Evolutionary conservation across 192 early-diverging fungal genomes (phyloP).

Genomic region (Mortierella antarctica): DNA sequence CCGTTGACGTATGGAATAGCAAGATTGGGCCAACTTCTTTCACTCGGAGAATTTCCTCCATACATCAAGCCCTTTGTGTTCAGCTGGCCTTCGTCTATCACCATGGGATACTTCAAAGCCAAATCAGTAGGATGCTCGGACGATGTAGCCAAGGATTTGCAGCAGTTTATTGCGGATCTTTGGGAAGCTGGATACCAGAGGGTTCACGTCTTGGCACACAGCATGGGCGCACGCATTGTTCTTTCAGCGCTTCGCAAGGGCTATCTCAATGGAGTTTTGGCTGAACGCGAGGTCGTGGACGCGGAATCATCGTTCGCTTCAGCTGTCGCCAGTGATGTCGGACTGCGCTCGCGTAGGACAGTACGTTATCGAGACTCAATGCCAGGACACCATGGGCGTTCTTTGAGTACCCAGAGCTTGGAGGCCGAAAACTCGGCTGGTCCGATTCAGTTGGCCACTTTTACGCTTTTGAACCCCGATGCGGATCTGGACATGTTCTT

Average conservation of each 20-base stretch:
- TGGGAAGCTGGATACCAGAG: conserved; percentile 40
- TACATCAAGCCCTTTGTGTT: conserved; percentile 59
- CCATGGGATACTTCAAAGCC: conserved; percentile 51
- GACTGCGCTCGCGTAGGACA: neutral
- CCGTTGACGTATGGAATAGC: conserved; percentile 48
- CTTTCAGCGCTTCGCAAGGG: conserved; percentile 42
- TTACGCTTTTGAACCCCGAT: conserved; percentile 55
- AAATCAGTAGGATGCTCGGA: conserved; percentile 42
- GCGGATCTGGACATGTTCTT: conserved; percentile 38
- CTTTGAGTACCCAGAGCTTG: conserved; percentile 2
- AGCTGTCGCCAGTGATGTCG: conserved; percentile 3
- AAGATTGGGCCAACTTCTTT: conserved; percentile 50
- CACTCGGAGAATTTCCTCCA: conserved; percentile 48
- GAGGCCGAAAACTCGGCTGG: neutral
- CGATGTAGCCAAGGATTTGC: conserved; percentile 42
- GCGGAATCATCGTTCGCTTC: conserved; percentile 8
- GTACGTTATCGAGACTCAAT: conserved; percentile 26
- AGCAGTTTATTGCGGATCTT: conserved; percentile 48
- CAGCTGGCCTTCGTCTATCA: conserved; percentile 44
- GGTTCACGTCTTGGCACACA: conserved; percentile 52
- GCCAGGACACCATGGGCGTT: neutral
- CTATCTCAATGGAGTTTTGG: conserved; percentile 25
- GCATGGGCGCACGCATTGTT: conserved; percentile 54
- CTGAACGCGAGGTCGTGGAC: conserved; percentile 28
- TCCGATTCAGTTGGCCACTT: conserved; percentile 39